Evolutionary conservation across 2,329 filamentous ascomycete species (phyloP).

Genomic region (Monilinia aucupariae): DNA sequence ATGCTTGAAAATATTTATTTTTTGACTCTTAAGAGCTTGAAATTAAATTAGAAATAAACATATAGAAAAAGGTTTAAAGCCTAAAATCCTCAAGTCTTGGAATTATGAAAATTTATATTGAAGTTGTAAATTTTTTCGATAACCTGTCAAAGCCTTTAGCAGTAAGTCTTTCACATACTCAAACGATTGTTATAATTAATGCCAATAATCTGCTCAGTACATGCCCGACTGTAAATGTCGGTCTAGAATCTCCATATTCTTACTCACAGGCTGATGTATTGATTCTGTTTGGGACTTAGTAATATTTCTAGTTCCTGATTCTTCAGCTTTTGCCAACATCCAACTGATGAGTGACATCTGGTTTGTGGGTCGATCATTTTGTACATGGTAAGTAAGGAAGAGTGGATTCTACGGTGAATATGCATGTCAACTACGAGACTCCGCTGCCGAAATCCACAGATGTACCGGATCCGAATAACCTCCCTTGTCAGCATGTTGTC

Average conservation of each 20-base stretch:
- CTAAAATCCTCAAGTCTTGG: too few relatives aligned
- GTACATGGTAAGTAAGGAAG: background rate
- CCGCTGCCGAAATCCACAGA: background rate
- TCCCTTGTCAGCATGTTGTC: constrained; percentile 2
- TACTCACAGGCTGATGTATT: background rate
- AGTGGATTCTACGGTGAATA: background rate
- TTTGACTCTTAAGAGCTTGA: too few relatives aligned
- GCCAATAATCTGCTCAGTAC: too few relatives aligned
- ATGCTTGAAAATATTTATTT: too few relatives aligned
- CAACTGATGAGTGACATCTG: background rate
- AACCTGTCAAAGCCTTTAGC: too few relatives aligned
- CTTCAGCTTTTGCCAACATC: background rate
- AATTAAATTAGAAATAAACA: too few relatives aligned
- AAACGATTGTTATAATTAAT: too few relatives aligned
- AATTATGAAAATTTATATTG: too few relatives aligned
- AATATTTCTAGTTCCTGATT: background rate
- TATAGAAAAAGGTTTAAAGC: too few relatives aligned
- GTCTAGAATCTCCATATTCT: background rate
- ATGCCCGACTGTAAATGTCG: background rate
- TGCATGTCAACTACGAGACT: background rate
- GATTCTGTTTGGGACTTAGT: background rate
- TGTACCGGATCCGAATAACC: constrained; percentile 7
- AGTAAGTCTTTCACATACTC: too few relatives aligned
- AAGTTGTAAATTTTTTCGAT: too few relatives aligned
- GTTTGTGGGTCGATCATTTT: background rate